phyloP scores from a whole-genome alignment of 2,329 filamentous ascomycete species.

The Colletotrichum spinosum region DNA sequence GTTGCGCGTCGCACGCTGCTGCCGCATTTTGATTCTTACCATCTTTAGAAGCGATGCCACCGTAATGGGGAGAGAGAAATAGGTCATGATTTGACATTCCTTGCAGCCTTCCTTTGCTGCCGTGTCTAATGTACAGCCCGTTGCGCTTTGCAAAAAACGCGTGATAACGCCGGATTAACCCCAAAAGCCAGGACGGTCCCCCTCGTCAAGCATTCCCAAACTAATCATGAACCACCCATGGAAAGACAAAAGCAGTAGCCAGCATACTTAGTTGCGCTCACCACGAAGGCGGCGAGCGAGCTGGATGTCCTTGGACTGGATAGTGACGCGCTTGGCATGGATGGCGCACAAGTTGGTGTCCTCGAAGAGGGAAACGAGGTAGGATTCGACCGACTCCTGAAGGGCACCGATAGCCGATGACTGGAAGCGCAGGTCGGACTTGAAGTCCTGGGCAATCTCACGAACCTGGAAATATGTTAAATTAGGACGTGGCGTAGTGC shows the following conservation, averaged over 20 bases:
- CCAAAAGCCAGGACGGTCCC: constrained; percentile 43
- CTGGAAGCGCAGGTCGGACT: constrained; percentile 97
- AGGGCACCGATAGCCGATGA: constrained; percentile 96
- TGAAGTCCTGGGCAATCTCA: constrained; percentile 97
- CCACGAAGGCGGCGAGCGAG: constrained; percentile 94
- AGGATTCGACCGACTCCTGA: constrained; percentile 98
- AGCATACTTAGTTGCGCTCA: constrained; percentile 79
- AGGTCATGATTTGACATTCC: constrained; percentile 50
- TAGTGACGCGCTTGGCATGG: constrained; percentile 99
- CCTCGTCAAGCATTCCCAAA: constrained; percentile 54
- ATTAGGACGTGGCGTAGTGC: neutral
- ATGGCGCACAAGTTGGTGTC: constrained; percentile 99
- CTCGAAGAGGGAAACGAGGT: constrained; percentile 97
- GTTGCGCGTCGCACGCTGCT: neutral
- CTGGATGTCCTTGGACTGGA: constrained; percentile 98
- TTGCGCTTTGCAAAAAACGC: constrained; percentile 52
- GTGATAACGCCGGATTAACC: constrained; percentile 60
- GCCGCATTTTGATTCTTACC: too few relatives aligned
- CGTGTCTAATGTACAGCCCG: constrained; percentile 57
- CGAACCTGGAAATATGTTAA: constrained; percentile 67
- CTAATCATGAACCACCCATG: constrained; percentile 55
- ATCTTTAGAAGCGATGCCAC: neutral
- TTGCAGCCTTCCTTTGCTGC: constrained; percentile 49
- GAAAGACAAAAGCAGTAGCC: constrained; percentile 42
- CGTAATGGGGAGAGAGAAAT: neutral